phyloP scores from a whole-genome alignment of 2,329 filamentous ascomycete species.

The Beauveria australis region DNA sequence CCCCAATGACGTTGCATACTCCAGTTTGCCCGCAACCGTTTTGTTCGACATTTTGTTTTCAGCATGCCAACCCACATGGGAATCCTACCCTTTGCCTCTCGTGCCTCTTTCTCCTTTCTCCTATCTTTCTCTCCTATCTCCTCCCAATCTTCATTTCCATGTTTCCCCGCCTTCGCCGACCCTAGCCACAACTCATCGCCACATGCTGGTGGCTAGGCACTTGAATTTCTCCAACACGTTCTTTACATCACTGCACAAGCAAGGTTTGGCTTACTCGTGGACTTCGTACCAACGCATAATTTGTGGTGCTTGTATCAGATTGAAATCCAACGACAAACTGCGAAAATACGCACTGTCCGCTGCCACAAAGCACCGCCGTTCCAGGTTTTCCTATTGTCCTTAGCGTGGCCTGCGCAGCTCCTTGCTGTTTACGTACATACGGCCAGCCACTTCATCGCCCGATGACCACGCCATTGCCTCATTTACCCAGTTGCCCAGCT shows the following conservation, averaged over 20 bases:
- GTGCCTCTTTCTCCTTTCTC: background rate
- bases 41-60: background rate
- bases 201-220: background rate
- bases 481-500: background rate
- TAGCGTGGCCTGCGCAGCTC: background rate
- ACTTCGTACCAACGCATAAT: background rate
- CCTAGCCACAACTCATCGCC: background rate
- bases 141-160: background rate
- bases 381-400: background rate
- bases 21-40: slow-evolving; percentile 1
- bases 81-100: background rate
- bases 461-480: background rate
- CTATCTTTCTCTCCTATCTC: too few relatives aligned
- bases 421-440: background rate
- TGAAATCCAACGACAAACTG: background rate
- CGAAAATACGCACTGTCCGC: background rate
- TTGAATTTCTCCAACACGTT: background rate
- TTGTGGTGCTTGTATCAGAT: background rate
- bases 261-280: background rate
- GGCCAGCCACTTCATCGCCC: background rate
- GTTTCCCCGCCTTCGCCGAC: background rate
- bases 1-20: slow-evolving; percentile 1
- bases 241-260: background rate
- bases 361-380: background rate
- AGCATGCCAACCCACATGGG: background rate